Evolutionary conservation across 345 rosid genomes (phyloP), one percentile per base, ranked within the genome.

Genomic region (Rhodamnia argentea): DNA sequence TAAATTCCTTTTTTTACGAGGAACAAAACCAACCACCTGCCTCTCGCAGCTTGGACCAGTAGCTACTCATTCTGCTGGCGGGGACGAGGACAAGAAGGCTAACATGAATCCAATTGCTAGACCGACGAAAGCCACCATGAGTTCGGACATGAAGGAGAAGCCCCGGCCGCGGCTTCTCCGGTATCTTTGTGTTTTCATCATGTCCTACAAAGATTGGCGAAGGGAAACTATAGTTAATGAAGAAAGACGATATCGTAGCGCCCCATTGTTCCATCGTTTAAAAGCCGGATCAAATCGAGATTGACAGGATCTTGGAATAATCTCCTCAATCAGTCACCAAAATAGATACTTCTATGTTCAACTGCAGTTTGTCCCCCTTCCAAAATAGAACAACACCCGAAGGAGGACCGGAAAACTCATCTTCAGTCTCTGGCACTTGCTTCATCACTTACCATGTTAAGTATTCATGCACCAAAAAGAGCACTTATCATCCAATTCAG

Each of bases 121-220:
- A 20, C 84, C 47, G 11, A 83, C 0, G 10, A 83, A 55, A n/a
- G n/a, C n/a, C n/a, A n/a, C n/a, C n/a, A n/a, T n/a, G 12, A 90
- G 92, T 37, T 96, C 96, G 59, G 92, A 92, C 78, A 85, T 91
- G 64, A 96, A 52, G 62, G 98, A 94, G 90, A 96, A 91, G 83
- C 95, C 95, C 1, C 58, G 85, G 75, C 86, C 87, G n/a, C n/a
- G n/a, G n/a, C 83, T 90, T 90, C 92, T 94, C 83, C 87, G 91
- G 54, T 88, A 90, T 88, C 88, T 91, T 87, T 92, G 90, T 90
- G 91, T 94, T 90, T 90, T 94, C 92, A 92, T 84, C 91, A 88
- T 84, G n/a, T 94, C 97, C 96, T 96, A 89, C 32, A 87, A 51
- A 27, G 78, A 23, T 26, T 12, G 0, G 27, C n/a, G 81, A 47